Evolutionary conservation across 768 basidiomycete genomes (phyloP).

Genomic region (Sarcomyxa edulis): DNA sequence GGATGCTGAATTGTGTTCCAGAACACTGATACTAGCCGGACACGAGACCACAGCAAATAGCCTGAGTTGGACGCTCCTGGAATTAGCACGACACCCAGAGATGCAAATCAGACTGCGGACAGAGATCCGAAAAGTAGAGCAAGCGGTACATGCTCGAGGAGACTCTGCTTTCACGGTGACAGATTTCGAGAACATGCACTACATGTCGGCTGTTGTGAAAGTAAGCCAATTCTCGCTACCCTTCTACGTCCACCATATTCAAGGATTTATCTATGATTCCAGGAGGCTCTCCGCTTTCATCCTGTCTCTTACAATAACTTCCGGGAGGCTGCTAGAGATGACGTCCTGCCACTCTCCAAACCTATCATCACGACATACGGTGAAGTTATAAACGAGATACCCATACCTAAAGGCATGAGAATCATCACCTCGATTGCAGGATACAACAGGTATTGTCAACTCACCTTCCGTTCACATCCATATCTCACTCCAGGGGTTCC

Average conservation of each 20-base stretch:
- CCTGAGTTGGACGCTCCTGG: constrained; percentile 23
- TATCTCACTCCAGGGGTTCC: background rate
- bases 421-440: constrained; percentile 29
- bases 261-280: background rate
- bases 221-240: constrained; percentile 16
- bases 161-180: constrained; percentile 29
- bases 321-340: constrained; percentile 3
- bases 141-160: constrained; percentile 26
- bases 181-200: constrained; percentile 49
- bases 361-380: constrained; percentile 35
- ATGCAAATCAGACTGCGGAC: constrained; percentile 23
- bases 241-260: background rate
- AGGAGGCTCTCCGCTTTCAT: constrained; percentile 29
- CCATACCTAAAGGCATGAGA: constrained; percentile 34
- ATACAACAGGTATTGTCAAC: constrained; percentile 3
- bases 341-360: constrained; percentile 35
- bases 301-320: constrained; percentile 16
- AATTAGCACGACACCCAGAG: constrained; percentile 20
- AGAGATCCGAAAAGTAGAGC: background rate
- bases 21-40: constrained; percentile 10
- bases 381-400: constrained; percentile 25
- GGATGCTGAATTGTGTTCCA: no score
- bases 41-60: constrained; percentile 16
- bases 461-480: background rate
- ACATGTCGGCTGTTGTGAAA: constrained; percentile 40